These are phyloP conservation scores for Ramaria rubella DNA, from an alignment of 768 basidiomycete genomes.

Conservation along the genomic window DNA sequence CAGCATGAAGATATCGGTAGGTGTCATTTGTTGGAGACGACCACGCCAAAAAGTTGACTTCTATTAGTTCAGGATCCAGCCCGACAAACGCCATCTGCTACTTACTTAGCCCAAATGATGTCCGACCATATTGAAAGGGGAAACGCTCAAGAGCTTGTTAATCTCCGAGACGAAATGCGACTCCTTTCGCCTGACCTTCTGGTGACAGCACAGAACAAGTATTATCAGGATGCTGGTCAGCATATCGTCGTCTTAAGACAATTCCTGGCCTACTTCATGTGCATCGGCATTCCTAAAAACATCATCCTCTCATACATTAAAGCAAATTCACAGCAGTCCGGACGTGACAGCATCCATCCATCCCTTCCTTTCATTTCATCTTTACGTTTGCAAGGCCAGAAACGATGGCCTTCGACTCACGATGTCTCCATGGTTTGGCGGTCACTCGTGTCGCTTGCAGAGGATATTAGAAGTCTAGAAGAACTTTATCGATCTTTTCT, in stretches of 20 bases:
- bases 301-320: background rate
- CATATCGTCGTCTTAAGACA: constrained; percentile 2
- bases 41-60: background rate
- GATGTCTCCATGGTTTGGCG: constrained; percentile 4
- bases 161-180: constrained; percentile 5
- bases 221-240: background rate
- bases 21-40: background rate
- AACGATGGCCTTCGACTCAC: constrained; percentile 7
- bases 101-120: background rate
- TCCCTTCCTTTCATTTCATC: background rate
- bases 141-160: background rate
- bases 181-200: background rate
- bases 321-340: background rate
- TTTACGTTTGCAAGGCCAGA: background rate
- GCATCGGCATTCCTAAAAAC: constrained; percentile 4
- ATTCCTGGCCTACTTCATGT: background rate
- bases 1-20: background rate
- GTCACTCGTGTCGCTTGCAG: background rate
- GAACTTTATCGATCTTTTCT: constrained; percentile 2
- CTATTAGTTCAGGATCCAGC: background rate
- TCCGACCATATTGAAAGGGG: background rate
- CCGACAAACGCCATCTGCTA: background rate
- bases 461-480: background rate
- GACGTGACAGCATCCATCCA: background rate
- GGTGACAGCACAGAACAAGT: constrained; percentile 3